Evolutionary conservation across 1,284 basidiomycete species (phyloP), one percentile per base, ranked within the genome.

Genomic region (Microbotryum saponariae): DNA sequence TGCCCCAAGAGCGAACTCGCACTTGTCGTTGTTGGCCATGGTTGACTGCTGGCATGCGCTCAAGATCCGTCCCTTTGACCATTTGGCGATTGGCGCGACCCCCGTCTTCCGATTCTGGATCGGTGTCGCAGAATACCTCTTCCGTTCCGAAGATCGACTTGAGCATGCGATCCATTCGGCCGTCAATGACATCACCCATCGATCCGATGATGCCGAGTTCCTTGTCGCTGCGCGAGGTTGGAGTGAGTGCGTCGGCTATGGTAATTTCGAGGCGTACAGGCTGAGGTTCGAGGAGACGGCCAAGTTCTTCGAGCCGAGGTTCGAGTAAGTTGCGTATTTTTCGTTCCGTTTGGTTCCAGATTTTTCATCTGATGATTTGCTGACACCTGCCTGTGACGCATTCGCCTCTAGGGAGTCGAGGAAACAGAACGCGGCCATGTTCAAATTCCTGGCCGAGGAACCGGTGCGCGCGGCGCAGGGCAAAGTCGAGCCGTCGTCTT

Each of bases 61-160:
- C 58, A 80, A 80, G 6, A 92, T 97, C 74, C 83, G 89, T 61
- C 96, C 94, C 0, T 97, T 91, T 74, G 84, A 85, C 48, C 92
- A 98, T 77, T 85, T 98, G 63, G 83, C 88, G 29, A 83, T 98
- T 49, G 94, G 94, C 0, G 94, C 93, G 7, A 98, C 94, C 4
- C 94, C 96, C 0, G 83, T 97, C 56, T 98, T 98, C 78, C 84
- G 92, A 56, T 82, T 97, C 68, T 97, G 96, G 88, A 89, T 98
- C 60, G 96, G 94, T 48, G 91, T 97, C 10, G 91, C 92, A 6
- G 93, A 98, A 75, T 90, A 96, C 77, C 82, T 98, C 21, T 98
- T 97, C 79, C 82, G 87, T 56, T 82, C 82, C 0, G 78, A 79
- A 18, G 71, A 77, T 2, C 80, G 87, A 14, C 78, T 94, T 31